Evolutionary conservation across 441 rosid genomes (phyloP), one percentile per base, ranked within the genome.

Genomic region (Eutrema salsugineum): DNA sequence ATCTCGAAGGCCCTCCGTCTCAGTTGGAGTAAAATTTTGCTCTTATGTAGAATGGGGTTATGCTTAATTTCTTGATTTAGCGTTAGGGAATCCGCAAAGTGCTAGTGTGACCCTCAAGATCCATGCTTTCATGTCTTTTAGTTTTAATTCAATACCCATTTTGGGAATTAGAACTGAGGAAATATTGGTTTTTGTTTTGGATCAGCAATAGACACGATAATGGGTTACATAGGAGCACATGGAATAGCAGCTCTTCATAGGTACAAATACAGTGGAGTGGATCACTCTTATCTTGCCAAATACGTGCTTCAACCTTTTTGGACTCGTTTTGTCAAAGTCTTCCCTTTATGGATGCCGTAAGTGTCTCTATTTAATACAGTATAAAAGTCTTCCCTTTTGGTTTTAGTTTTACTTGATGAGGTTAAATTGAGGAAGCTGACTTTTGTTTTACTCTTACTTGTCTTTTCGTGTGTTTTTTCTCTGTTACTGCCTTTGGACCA

Each of bases 301-400:
- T 94, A 94, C 78, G 88, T 94, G 8, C 63, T 94, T 78, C 99
- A 94, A 79, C 99, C 99, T 28, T 94, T 94, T 76, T 94, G 99
- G 99, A 70, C 79, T 19, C 89, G 91, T 0, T 86, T 82, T 62
- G 99, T 94, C 68, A 82, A 82, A 75, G 80, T 94, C 88, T 90
- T 92, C 72, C 99, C 99, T 60, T 88, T 94, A 27, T 94, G 99
- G 99, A 91, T 94, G 97, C 99, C 98, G 98, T 92, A 68, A 83
- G 96, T 83, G 24, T 55, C 27, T 71, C 68, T 77, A 39, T 43
- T 28, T 54, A 6, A 5, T 35, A 15, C 55, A 33, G 6, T 17
- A 73, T 76, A 0, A 22, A 38, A 30, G n/a, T 49, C 48, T 36
- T 17, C 27, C 33, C 24, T 66, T 47, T 66, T 38, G 38, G 49